A percentile compares a stretch with the other conserved stretches of the same genome.
These are phyloP conservation scores for Talaromyces proteolyticus DNA, from an alignment of 495 filamentous ascomycete species.

Conservation along the genomic window DNA sequence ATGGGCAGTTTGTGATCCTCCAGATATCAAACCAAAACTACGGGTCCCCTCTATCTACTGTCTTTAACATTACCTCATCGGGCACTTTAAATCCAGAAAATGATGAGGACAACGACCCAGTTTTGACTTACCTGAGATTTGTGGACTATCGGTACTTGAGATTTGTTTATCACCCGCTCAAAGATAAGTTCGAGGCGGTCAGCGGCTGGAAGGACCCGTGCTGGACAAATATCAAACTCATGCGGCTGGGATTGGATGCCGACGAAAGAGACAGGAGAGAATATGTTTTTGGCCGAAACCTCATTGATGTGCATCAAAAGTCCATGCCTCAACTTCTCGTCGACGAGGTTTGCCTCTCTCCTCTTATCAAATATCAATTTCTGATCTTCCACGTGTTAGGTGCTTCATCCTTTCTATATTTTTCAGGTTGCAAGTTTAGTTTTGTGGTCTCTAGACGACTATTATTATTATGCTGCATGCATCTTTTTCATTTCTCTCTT, in stretches of 20 bases:
- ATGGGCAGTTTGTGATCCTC: slow-evolving; percentile 80
- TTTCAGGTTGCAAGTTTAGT: slow-evolving; percentile 95
- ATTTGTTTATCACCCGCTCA: slow-evolving; percentile 83
- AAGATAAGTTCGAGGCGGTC: slow-evolving; percentile 79
- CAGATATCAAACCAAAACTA: slow-evolving; percentile 61
- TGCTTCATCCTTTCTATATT: slow-evolving; percentile 95
- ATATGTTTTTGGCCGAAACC: slow-evolving; percentile 80
- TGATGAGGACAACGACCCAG: slow-evolving; percentile 83
- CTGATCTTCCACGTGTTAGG: slow-evolving; percentile 37
- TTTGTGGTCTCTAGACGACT: slow-evolving; percentile 92
- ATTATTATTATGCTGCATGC: slow-evolving; percentile 95
- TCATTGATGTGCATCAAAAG: slow-evolving; percentile 89
- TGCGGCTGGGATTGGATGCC: slow-evolving; percentile 80
- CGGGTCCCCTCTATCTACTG: slow-evolving; percentile 74
- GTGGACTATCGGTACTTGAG: slow-evolving; percentile 91
- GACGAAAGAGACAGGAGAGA: slow-evolving; percentile 83
- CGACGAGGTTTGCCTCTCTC: slow-evolving; percentile 65
- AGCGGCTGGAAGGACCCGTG: slow-evolving; percentile 89
- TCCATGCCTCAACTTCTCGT: slow-evolving; percentile 73
- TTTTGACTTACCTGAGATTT: slow-evolving; percentile 61
- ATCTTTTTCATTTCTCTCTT: slow-evolving; percentile 93
- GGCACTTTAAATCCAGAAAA: slow-evolving; percentile 41
- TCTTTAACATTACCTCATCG: slow-evolving; percentile 67
- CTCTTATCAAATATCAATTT: not conserved
- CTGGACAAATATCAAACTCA: slow-evolving; percentile 72